Evolutionary conservation across 2,329 filamentous ascomycete species (phyloP).

Genomic region (Tolypocladium amazonense): DNA sequence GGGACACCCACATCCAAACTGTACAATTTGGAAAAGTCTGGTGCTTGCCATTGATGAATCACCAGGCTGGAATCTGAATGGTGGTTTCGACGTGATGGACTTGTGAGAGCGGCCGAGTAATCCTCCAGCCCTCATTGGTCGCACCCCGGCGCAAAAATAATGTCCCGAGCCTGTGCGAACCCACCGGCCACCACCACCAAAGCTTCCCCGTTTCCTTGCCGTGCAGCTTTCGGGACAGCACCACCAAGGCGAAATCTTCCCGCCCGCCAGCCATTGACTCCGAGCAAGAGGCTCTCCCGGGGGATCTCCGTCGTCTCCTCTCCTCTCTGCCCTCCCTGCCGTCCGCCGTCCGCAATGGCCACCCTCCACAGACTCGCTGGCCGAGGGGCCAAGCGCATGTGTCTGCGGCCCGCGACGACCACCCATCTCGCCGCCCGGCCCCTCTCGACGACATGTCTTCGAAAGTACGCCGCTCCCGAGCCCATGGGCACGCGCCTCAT

Average conservation of each 20-base stretch:
- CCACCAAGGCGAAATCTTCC: conserved; percentile 8
- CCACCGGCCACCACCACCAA: conserved; percentile 9
- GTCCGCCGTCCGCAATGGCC: conserved; percentile 45
- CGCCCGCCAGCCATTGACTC: conserved; percentile 21
- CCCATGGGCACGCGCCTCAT: conserved; percentile 47
- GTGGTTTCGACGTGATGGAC: neutral
- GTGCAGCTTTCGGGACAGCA: conserved; percentile 4
- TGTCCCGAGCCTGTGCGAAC: conserved; percentile 19
- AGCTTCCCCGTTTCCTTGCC: conserved; percentile 20
- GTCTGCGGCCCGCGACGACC: conserved; percentile 34
- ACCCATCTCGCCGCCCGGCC: conserved; percentile 35
- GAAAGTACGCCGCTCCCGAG: conserved; percentile 50
- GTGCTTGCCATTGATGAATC: neutral
- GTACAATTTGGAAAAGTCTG: neutral
- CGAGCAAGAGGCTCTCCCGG: conserved; percentile 23
- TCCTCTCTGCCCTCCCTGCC: conserved; percentile 16
- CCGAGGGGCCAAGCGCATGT: conserved; percentile 59
- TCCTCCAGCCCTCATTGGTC: conserved; percentile 17
- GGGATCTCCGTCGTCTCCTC: conserved; percentile 16
- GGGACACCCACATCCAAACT: neutral
- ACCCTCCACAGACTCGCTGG: conserved; percentile 60
- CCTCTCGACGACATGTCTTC: conserved; percentile 55
- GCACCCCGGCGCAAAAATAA: conserved; percentile 16
- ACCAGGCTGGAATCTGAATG: neutral
- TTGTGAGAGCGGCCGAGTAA: conserved; percentile 9